Conservation (phyloP, 2,329 filamentous ascomycete genomes). For the Keithomyces neogunnii region DNA sequence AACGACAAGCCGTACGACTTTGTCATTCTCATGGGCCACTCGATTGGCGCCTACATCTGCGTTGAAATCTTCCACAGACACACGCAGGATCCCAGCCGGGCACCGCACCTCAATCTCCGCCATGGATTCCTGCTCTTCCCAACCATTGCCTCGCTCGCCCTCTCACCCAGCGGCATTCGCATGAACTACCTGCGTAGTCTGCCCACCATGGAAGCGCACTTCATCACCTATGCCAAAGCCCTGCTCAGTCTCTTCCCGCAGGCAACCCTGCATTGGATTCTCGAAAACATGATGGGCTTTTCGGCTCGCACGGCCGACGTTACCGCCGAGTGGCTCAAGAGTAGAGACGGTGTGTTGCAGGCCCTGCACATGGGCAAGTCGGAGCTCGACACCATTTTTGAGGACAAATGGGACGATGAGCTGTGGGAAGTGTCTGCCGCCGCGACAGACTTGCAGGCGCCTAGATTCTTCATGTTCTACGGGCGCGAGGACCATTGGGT, state of each 20-base stretch:
- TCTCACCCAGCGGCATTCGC: constrained; percentile 50
- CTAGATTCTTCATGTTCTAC: neutral
- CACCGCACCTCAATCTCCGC: constrained; percentile 32
- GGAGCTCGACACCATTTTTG: constrained; percentile 50
- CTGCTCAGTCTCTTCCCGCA: constrained; percentile 34
- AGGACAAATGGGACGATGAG: constrained; percentile 51
- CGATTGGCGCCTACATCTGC: constrained; percentile 63
- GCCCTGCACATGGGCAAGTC: constrained; percentile 49
- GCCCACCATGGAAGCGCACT: constrained; percentile 31
- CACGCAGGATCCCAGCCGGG: constrained; percentile 25
- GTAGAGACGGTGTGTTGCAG: constrained; percentile 50
- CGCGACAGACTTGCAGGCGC: constrained; percentile 5
- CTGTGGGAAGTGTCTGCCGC: constrained; percentile 40
- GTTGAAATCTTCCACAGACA: constrained; percentile 59
- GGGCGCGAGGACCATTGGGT: constrained; percentile 42
- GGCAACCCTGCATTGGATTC: constrained; percentile 31
- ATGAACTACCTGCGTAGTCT: constrained; percentile 28
- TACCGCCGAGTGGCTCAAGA: constrained; percentile 46
- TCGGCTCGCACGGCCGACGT: constrained; percentile 38
- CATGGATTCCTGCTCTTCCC: constrained; percentile 63
- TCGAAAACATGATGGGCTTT: constrained; percentile 37
- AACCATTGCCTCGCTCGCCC: constrained; percentile 62
- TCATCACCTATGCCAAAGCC: constrained; percentile 31
- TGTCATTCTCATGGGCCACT: constrained; percentile 65
- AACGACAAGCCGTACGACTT: constrained; percentile 38